Evolutionary conservation across 2,329 filamentous ascomycete species (phyloP).

Genomic region (Nemania serpens): DNA sequence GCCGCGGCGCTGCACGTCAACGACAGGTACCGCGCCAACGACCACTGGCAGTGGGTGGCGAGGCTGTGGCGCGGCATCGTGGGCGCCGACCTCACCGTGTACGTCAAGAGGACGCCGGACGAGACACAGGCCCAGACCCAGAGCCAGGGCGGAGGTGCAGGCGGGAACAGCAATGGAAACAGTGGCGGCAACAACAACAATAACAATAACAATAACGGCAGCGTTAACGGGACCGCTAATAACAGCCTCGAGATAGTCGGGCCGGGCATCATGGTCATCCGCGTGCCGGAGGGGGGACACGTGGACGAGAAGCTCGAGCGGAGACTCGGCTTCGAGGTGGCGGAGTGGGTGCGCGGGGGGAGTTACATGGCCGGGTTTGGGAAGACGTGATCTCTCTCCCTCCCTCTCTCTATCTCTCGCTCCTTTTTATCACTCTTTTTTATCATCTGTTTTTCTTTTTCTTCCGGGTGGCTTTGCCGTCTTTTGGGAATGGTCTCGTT

Average conservation of each 20-base stretch:
- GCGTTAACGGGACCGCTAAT: no score
- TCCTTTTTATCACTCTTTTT: no score
- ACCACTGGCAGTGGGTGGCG: constrained; percentile 98
- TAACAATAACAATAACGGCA: neutral
- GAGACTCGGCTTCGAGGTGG: constrained; percentile 82
- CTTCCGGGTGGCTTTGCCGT: no score
- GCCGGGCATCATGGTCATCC: constrained; percentile 59
- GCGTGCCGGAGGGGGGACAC: constrained; percentile 44
- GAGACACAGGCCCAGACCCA: neutral
- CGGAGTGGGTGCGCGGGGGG: constrained; percentile 71
- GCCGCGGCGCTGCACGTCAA: constrained; percentile 74
- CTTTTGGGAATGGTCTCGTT: no score
- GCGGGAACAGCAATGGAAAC: neutral
- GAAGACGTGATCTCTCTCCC: constrained; percentile 9
- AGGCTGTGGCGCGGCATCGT: constrained; percentile 88
- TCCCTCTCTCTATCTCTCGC: no score
- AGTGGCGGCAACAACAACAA: neutral
- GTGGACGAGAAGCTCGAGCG: constrained; percentile 73
- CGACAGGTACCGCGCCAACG: constrained; percentile 78
- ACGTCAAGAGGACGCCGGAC: constrained; percentile 52
- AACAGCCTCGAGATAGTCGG: constrained; percentile 58
- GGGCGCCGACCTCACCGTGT: constrained; percentile 79
- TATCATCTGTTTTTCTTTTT: no score
- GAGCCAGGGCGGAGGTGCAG: constrained; percentile 14
- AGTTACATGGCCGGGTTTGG: constrained; percentile 44